Base-by-base conservation (phyloP, 2,329 filamentous ascomycete species). In the Pestalotiopsis sp. region DNA sequence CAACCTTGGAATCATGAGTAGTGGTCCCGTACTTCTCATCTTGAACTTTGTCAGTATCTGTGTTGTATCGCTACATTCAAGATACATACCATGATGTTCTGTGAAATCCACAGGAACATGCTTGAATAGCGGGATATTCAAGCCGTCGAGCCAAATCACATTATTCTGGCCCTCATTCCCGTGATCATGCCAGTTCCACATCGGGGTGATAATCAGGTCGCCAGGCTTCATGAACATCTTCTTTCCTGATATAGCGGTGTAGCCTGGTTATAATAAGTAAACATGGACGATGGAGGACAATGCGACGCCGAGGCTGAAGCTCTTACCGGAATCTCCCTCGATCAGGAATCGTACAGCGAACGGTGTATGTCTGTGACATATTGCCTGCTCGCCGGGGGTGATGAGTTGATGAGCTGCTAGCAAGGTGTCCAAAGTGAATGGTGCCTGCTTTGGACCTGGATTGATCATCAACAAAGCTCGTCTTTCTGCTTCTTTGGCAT, bases 151-250 rank as follows among this genome's bases (percentile, higher is more conserved):
- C 86, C 86, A 88, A 67, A 88, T 86, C 81, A 88, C 84, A 0
- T 85, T 85, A 0, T 81, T 82, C 0, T 79, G 78, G 0, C 85
- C 83, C 27, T 88, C 83, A 58, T 88, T 87, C 17, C 86, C 86
- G 69, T 88, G 86, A 71, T 88, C 86, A 69, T 87, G 85, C 81
- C 84, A 88, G 73, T 87, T 84, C 86, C 85, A 87, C 0, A 82
- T 83, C 0, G 86, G 86, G 0, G 86, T 88, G 2, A 88, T 72
- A 57, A 88, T 86, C 2, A 88, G 84, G 71, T 88, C 86, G 23
- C 86, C 83, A 1, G 80, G 77, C 36, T 81, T 72, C 84, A 88
- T 87, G 3, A 75, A 71, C 45, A 88, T 83, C n/a, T 82, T 79
- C 3, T 75, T 73, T 17, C 86, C 86, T 20, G 87, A 82, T 0